Evolutionary conservation across 2,329 filamentous ascomycete species (phyloP).

Genomic region (Venturia asperata): DNA sequence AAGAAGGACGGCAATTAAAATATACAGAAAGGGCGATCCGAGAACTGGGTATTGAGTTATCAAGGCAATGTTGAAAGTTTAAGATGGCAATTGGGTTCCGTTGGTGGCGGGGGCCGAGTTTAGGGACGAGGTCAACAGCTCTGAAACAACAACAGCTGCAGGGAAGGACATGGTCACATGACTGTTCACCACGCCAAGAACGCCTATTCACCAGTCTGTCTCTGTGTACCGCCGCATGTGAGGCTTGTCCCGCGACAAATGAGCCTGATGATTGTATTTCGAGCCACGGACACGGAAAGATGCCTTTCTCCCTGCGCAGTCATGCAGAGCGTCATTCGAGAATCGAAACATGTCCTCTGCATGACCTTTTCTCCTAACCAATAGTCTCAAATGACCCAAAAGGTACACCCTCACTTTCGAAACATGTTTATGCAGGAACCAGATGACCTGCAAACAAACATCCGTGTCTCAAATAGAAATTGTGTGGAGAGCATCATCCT

Average conservation of each 20-base stretch:
- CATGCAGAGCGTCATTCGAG: neutral
- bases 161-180: no score
- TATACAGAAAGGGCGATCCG: neutral
- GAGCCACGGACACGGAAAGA: neutral
- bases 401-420: neutral
- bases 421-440: slow-evolving; percentile 8
- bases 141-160: neutral
- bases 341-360: neutral
- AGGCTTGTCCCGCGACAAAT: neutral
- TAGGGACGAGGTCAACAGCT: neutral
- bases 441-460: neutral
- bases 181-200: neutral
- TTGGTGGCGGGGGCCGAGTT: no score
- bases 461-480: neutral
- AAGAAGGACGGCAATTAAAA: neutral
- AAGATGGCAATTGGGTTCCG: neutral
- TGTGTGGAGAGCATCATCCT: neutral
- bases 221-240: neutral
- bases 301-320: no score
- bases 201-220: neutral
- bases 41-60: neutral
- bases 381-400: neutral
- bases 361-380: neutral
- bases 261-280: no score
- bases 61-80: neutral